phyloP scores from a whole-genome alignment of 495 filamentous ascomycete species.

The Penicillium soppii region DNA sequence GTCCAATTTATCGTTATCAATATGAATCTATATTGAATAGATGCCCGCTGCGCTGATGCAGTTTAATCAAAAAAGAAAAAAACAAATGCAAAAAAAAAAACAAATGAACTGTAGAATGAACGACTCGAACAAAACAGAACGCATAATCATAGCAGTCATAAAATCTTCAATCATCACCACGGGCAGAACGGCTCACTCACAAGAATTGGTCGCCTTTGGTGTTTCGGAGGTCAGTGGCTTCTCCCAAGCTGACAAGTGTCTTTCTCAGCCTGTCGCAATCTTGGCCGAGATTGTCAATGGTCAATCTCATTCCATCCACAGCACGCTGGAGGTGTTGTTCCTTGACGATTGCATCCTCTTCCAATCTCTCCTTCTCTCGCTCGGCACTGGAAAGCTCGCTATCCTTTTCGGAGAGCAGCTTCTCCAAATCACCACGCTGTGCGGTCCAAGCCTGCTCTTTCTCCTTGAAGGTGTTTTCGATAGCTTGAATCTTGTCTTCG shows the following conservation, averaged over 20 bases:
- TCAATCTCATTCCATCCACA: constrained; percentile 49
- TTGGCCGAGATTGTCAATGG: constrained; percentile 50
- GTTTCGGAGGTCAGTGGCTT: constrained; percentile 59
- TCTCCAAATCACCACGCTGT: constrained; percentile 34
- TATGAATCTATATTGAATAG: constrained; percentile 36
- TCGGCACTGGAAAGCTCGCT: constrained; percentile 38
- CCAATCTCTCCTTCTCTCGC: constrained; percentile 48
- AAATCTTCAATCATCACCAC: too few relatives aligned
- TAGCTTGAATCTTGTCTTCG: constrained; percentile 36
- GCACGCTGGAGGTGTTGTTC: constrained; percentile 50
- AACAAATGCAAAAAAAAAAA: constrained; percentile 18
- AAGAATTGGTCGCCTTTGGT: constrained; percentile 61
- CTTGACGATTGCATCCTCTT: constrained; percentile 47
- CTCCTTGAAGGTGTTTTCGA: constrained; percentile 36
- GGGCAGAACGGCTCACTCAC: constrained; percentile 50
- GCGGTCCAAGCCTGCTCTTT: constrained; percentile 37
- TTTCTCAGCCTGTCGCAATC: constrained; percentile 60
- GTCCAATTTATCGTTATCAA: constrained; percentile 42
- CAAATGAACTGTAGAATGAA: constrained; percentile 16
- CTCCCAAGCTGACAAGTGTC: constrained; percentile 56
- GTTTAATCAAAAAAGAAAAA: constrained; percentile 1
- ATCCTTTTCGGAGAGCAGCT: constrained; percentile 38
- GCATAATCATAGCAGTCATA: constrained; percentile 11
- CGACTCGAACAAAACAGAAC: constrained; percentile 13
- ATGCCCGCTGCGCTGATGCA: constrained; percentile 9